Base-by-base conservation (phyloP, 805 yeast species). In the Metschnikowia hibisci region DNA sequence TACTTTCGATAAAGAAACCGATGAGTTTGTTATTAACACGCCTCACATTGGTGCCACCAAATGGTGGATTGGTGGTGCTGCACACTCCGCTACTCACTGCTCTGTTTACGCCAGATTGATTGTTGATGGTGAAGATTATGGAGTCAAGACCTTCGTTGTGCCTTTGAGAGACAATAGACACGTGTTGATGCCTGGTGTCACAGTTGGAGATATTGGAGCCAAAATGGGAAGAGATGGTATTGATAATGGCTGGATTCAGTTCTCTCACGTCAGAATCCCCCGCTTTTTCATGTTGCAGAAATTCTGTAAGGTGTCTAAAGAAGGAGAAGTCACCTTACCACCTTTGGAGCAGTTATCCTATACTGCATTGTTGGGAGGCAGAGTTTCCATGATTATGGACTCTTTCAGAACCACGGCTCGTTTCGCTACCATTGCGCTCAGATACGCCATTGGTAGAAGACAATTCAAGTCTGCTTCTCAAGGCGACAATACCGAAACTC, bases 51-150 rank as follows among this genome's bases (percentile, higher is more conserved):
- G 57, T 4, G 57, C 57, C 35, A 54, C 57, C 41, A 54, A 54
- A 45, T 54, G 57, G 57, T 54, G 57, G 57, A 54, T 54, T 15
- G 57, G 57, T 6, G 57, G 57, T 30, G 57, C 57, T 5, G 57
- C 57, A 1, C 57, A 54, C 39, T 48, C 54, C n/a, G 51, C 57
- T 26, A 47, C 57, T 5, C 57, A 54, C 45, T 45, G 52, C 27
- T 33, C 50, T 6, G 55, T 51, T 6, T 54, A 54, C 37, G 57
- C 57, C 20, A 41, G 57, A 9, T 42, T 54, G 39, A 44, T 51
- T 34, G 57, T 54, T 9, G 50, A 51, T 29, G 53, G 55, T 43
- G 37, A 52, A 39, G 57, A 54, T 45, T 52, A 51, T 31, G 57
- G 57, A 14, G 57, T 54, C 41, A 54, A 54, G 43, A 54, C 57